phyloP scores from a whole-genome alignment of 768 basidiomycete species.

The Tricholoma sp. region DNA sequence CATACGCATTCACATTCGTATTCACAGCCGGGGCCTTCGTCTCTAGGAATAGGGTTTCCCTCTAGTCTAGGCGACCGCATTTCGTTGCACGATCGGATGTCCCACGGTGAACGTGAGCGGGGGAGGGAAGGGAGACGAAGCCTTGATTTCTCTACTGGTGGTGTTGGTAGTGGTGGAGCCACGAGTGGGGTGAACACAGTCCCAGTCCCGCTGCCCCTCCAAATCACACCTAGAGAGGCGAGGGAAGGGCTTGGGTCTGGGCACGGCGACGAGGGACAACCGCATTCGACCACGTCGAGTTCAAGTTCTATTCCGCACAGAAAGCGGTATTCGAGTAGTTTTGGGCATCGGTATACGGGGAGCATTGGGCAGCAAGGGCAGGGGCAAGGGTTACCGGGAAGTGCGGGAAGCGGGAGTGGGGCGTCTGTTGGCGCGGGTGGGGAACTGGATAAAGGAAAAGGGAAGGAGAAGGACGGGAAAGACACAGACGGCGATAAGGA shows the following conservation, averaged over 20 bases:
- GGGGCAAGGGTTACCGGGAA: slow-evolving; percentile 27
- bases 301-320: slow-evolving; percentile 17
- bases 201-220: neutral
- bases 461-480: neutral
- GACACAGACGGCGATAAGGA: too few species aligned
- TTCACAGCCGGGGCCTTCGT: neutral
- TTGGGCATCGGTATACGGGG: slow-evolving; percentile 62
- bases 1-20: neutral
- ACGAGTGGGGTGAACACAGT: too few species aligned
- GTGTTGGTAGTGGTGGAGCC: neutral
- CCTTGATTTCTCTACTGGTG: slow-evolving; percentile 1
- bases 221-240: neutral
- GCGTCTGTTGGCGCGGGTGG: slow-evolving; percentile 6
- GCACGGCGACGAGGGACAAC: too few species aligned
- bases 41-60: neutral
- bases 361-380: slow-evolving; percentile 19
- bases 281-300: too few species aligned
- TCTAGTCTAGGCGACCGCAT: slow-evolving; percentile 3
- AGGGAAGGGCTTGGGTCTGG: too few species aligned
- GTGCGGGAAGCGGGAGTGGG: slow-evolving; percentile 27
- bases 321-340: slow-evolving; percentile 75
- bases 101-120: neutral
- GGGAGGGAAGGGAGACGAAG: slow-evolving; percentile 1
- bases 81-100: neutral
- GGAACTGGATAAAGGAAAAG: slow-evolving; percentile 4